These are phyloP conservation scores for Xylaria sp. DNA, from an alignment of 2,329 filamentous ascomycete genomes.

Conservation along the genomic window DNA sequence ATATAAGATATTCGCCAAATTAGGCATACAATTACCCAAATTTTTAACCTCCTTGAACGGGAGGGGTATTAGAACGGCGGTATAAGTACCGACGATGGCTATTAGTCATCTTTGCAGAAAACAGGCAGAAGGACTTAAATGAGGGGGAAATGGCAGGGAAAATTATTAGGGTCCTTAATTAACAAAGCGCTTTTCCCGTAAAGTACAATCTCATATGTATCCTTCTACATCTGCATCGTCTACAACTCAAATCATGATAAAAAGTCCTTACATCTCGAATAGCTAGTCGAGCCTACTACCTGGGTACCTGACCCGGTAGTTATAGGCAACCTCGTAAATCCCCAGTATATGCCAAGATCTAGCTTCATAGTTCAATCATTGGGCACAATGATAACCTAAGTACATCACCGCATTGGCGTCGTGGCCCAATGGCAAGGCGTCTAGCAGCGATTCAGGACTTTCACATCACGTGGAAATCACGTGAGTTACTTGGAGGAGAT, in stretches of 20 bases:
- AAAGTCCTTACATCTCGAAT: not conserved
- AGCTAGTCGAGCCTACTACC: not conserved
- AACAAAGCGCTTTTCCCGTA: not conserved
- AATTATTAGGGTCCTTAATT: not conserved
- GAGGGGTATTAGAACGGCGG: slow-evolving; percentile 1
- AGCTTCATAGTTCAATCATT: not conserved
- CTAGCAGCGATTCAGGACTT: slow-evolving; percentile 55
- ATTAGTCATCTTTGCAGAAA: slow-evolving; percentile 11
- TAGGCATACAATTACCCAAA: not conserved
- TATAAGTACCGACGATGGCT: slow-evolving; percentile 14
- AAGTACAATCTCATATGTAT: slow-evolving; percentile 5
- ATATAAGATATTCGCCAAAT: slow-evolving; percentile 16
- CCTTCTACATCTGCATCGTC: not conserved
- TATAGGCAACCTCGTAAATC: not conserved
- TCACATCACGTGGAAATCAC: not conserved
- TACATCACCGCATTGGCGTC: slow-evolving; percentile 17
- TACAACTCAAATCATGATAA: not conserved
- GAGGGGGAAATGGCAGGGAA: not conserved
- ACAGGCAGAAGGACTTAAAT: not conserved
- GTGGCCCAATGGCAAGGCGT: slow-evolving; percentile 58
- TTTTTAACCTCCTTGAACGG: slow-evolving; percentile 9
- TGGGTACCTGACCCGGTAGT: not conserved
- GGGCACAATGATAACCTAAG: not conserved
- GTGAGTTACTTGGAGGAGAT: too few relatives aligned
- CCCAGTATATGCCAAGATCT: not conserved